Base-by-base conservation (phyloP, 2,329 filamentous ascomycete genomes). In the Colletotrichum theobromicola region DNA sequence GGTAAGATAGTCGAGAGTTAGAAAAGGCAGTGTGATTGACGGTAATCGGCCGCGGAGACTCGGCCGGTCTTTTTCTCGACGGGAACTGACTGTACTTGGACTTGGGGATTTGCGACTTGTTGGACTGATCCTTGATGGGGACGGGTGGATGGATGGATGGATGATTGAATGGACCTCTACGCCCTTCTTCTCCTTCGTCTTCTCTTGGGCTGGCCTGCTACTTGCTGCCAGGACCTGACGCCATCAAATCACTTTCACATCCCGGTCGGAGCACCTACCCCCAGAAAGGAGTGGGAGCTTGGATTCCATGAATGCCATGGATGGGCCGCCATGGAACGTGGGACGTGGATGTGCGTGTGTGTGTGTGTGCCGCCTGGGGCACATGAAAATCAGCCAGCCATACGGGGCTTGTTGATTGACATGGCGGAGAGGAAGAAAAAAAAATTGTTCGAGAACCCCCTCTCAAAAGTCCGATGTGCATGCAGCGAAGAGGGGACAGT, bases 161-260 rank as follows among this genome's bases (percentile, higher is more conserved):
- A 16, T 53, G 50, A 67, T 50, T 15, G 37, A 46, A 73, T 70
- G 71, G 57, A 55, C 67, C 53, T 42, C 24, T 6, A 70, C 9
- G 61, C 26, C 15, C 21, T 16, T 72, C 34, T 50, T 37, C 37
- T 46, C 67, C 34, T 50, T 37, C 37, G 34, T 16, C 62, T 30
- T 35, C 57, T 68, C 35, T 55, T 37, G 53, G 21, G n/a, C 21
- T 46, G n/a, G 35, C 42, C 42, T 65, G n/a, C 37, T 42, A 28
- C 13, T 35, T 66, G 37, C 42, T 61, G 62, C 61, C 55, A 34
- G 62, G 55, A 67, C 34, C 72, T 74, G 62, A 42, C 60, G 58
- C 66, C 66, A 58, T 73, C 70, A 69, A 73, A 73, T 64, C 58
- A 73, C 24, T 32, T 37, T 63, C 18, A 58, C 15, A 37, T 67